These are phyloP conservation scores for Cercophora samala DNA, from an alignment of 495 filamentous ascomycete species.

Conservation along the genomic window DNA sequence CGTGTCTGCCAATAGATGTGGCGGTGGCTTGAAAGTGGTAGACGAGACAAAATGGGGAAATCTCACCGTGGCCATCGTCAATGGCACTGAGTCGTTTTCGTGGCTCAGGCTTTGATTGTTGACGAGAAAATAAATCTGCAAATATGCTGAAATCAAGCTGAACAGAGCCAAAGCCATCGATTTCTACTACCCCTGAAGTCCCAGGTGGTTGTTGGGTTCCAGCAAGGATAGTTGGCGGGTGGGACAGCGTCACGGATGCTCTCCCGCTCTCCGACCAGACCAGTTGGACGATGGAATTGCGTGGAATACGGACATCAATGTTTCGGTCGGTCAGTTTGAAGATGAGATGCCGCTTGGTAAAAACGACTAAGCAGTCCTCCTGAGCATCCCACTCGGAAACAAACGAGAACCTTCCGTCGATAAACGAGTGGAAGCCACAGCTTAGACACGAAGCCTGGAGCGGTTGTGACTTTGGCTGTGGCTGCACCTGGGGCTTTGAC, in stretches of 20 bases:
- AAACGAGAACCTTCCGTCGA: constrained; percentile 40
- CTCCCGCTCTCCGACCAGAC: constrained; percentile 30
- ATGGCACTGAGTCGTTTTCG: constrained; percentile 25
- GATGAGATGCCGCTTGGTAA: constrained; percentile 41
- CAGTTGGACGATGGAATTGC: constrained; percentile 36
- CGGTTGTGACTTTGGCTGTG: constrained; percentile 9
- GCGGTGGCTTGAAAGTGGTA: constrained; percentile 18
- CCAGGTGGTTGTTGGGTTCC: neutral
- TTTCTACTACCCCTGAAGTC: neutral
- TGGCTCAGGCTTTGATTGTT: constrained; percentile 26
- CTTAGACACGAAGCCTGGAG: constrained; percentile 36
- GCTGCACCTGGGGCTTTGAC: constrained; percentile 7
- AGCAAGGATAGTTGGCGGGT: constrained; percentile 20
- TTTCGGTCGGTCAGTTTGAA: constrained; percentile 22
- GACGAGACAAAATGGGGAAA: constrained; percentile 20
- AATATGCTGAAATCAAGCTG: neutral
- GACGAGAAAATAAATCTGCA: neutral
- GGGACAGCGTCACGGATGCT: constrained; percentile 36
- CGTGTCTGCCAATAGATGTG: constrained; percentile 3
- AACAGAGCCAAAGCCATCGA: neutral
- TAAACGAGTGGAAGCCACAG: constrained; percentile 53
- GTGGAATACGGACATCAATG: constrained; percentile 39
- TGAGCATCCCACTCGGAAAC: constrained; percentile 42
- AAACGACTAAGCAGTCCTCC: constrained; percentile 38
- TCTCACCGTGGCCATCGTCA: constrained; percentile 14